phyloP scores from a whole-genome alignment of 768 basidiomycete species.

The Hortiboletus campestris region DNA sequence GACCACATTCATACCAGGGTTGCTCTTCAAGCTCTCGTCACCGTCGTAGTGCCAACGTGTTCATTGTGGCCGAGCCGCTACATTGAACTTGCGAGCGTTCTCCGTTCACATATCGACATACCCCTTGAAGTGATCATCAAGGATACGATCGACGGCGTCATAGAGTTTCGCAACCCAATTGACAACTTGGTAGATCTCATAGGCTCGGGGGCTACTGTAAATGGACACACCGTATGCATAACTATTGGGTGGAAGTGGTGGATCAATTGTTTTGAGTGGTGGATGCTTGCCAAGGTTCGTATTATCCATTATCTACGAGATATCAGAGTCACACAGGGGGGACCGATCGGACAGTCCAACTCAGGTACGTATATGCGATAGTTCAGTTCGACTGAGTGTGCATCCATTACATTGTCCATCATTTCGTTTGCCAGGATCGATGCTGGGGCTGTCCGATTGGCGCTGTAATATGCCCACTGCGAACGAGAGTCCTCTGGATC shows the following conservation, averaged over 20 bases:
- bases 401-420: not conserved
- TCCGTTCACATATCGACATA: slow-evolving; percentile 28
- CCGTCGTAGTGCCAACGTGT: slow-evolving; percentile 42
- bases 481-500: slow-evolving; percentile 8
- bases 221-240: slow-evolving; percentile 40
- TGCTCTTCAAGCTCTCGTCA: slow-evolving; percentile 38
- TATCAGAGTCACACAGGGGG: not conserved
- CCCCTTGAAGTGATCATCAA: slow-evolving; percentile 37
- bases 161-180: slow-evolving; percentile 45
- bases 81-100: slow-evolving; percentile 27
- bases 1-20: slow-evolving; percentile 14
- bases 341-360: slow-evolving; percentile 5
- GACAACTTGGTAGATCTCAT: slow-evolving; percentile 40
- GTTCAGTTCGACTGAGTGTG: not conserved
- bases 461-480: not conserved
- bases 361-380: slow-evolving; percentile 24
- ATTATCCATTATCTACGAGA: not conserved
- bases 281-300: slow-evolving; percentile 24
- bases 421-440: not conserved
- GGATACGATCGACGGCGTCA: slow-evolving; percentile 35
- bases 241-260: slow-evolving; percentile 33
- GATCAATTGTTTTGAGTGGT: slow-evolving; percentile 38
- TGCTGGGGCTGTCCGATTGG: not conserved
- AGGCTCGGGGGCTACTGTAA: slow-evolving; percentile 28
- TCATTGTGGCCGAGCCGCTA: slow-evolving; percentile 46